A percentile compares a stretch with the other conserved stretches of the same genome.
Evolutionary conservation across 176 grass and related monocot genomes (phyloP).

Genomic region (Oryza glaberrima): DNA sequence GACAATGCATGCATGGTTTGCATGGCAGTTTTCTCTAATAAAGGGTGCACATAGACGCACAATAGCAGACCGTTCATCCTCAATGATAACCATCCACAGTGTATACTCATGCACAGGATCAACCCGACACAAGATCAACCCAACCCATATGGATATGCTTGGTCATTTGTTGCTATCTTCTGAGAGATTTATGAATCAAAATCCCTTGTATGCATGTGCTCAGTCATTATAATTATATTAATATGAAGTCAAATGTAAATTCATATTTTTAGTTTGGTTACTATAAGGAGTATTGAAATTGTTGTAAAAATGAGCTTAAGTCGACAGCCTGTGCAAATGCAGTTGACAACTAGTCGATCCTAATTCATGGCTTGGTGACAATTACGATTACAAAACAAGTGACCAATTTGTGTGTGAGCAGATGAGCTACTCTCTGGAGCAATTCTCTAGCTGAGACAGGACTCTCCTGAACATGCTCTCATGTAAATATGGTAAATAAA

Average conservation of each 20-base stretch:
- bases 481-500: constrained; percentile 27
- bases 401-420: neutral
- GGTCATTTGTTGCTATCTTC: neutral
- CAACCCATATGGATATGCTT: neutral
- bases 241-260: neutral
- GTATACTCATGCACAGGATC: neutral
- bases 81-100: neutral
- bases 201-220: neutral
- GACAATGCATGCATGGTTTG: neutral
- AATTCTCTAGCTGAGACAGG: neutral
- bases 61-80: neutral
- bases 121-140: neutral
- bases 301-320: constrained; percentile 5
- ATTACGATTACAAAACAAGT: neutral
- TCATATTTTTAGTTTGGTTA: neutral
- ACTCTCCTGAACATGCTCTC: neutral
- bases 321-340: neutral
- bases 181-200: neutral
- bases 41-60: neutral
- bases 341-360: neutral
- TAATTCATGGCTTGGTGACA: constrained; percentile 9
- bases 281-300: neutral
- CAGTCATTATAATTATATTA: neutral
- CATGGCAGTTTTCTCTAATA: neutral
- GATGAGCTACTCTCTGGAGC: neutral